Conservation (phyloP, 164 flowering plant genomes). For the Umbellularia californica region DNA sequence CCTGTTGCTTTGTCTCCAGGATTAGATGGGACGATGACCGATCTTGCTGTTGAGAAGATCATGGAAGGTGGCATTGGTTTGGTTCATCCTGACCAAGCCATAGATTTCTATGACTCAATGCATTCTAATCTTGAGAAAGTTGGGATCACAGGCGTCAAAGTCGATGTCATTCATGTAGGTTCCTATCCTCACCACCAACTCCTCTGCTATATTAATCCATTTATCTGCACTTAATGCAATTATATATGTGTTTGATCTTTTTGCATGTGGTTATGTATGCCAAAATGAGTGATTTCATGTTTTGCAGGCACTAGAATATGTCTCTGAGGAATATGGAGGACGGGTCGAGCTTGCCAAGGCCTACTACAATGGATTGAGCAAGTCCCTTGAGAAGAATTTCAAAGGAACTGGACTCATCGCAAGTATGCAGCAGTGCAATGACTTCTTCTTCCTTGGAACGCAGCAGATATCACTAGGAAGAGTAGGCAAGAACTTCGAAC, state of each 20-base stretch:
- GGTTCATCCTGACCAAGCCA: conserved; percentile 66
- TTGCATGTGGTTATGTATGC: background rate
- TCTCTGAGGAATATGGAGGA: conserved; percentile 77
- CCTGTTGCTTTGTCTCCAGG: conserved; percentile 59
- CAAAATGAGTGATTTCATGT: background rate
- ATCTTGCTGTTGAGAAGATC: conserved; percentile 85
- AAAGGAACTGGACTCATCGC: conserved; percentile 89
- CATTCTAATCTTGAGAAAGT: conserved; percentile 69
- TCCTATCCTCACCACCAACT: background rate
- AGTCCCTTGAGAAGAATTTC: conserved; percentile 65
- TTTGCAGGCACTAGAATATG: conserved; percentile 65
- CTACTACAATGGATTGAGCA: conserved; percentile 62
- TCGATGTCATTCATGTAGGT: conserved; percentile 92
- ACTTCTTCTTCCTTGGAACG: conserved; percentile 86
- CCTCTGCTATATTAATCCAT: background rate
- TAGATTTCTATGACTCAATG: conserved; percentile 68
- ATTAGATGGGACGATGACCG: conserved; percentile 75
- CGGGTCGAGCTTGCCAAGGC: conserved; percentile 80
- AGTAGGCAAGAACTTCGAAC: conserved; percentile 50
- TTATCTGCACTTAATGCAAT: background rate
- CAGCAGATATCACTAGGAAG: conserved; percentile 71
- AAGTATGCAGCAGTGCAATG: conserved; percentile 95
- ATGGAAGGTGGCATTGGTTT: conserved; percentile 70
- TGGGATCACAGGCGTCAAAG: conserved; percentile 87
- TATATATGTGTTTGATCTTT: background rate